A percentile compares a stretch with the other conserved stretches of the same genome.
These are phyloP conservation scores for Malus sieversii DNA, from an alignment of 306 rosid species.

Conservation along the genomic window DNA sequence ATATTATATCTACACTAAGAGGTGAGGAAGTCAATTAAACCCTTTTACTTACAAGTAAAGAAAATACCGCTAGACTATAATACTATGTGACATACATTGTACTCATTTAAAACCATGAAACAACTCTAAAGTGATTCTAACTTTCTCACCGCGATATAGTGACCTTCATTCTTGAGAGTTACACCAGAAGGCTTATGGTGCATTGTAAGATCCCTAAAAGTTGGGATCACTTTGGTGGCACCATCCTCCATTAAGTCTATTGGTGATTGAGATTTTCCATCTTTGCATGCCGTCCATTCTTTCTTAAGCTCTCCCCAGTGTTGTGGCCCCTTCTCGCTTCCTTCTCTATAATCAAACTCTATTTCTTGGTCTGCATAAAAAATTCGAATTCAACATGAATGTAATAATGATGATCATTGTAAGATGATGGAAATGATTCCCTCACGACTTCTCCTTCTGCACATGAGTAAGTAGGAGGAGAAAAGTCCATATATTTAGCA, in stretches of 20 bases:
- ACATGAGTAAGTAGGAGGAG: too few species aligned
- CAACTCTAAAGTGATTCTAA: not conserved
- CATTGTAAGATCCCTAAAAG: not conserved
- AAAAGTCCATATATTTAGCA: not conserved
- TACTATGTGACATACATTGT: not conserved
- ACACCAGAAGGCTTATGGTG: constrained; percentile 19
- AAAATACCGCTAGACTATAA: too few species aligned
- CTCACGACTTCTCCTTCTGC: too few species aligned
- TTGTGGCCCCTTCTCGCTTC: constrained; percentile 20
- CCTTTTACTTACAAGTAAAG: too few species aligned
- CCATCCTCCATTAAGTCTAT: constrained; percentile 2
- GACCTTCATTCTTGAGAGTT: constrained; percentile 24
- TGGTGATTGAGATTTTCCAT: constrained; percentile 32
- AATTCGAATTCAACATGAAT: not conserved
- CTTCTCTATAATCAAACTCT: constrained; percentile 14
- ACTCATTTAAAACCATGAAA: not conserved
- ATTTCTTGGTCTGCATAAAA: constrained; percentile 20
- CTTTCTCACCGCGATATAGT: constrained; percentile 23
- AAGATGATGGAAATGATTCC: not conserved
- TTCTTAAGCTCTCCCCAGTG: constrained; percentile 32
- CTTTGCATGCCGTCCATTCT: constrained; percentile 29
- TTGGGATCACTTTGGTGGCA: not conserved
- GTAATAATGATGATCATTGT: not conserved
- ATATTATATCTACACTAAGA: too few species aligned
- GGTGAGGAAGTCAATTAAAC: too few species aligned